phyloP scores from a whole-genome alignment of 129 eudicot species.

The Chrysanthemum seticuspe region DNA sequence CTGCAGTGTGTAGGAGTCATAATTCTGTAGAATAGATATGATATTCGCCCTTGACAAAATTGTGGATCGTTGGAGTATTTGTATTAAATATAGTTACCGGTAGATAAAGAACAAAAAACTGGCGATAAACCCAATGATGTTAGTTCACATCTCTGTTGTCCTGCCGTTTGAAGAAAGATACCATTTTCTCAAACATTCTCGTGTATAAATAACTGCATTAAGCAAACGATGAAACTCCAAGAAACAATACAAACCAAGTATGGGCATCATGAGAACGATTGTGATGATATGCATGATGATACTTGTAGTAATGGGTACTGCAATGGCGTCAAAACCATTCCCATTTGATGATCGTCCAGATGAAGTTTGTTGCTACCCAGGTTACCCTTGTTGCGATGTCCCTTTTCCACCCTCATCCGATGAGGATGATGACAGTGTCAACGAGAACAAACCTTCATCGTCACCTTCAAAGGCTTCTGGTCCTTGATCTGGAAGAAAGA shows the following conservation, averaged over 20 bases:
- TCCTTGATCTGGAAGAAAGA: constrained; percentile 27
- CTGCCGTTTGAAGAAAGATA: constrained; percentile 26
- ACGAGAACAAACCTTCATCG: constrained; percentile 1
- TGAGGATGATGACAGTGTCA: background rate
- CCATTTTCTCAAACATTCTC: constrained; percentile 18
- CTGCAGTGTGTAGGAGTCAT: background rate
- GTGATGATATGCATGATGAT: constrained; percentile 23
- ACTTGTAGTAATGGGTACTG: constrained; percentile 22
- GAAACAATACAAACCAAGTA: constrained; percentile 10
- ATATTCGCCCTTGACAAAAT: background rate
- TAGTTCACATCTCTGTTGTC: constrained; percentile 3
- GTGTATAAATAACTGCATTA: constrained; percentile 20
- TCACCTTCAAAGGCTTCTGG: constrained; percentile 7
- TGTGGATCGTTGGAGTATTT: background rate
- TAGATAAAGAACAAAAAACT: background rate
- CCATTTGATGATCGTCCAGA: constrained; percentile 33
- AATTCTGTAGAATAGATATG: background rate
- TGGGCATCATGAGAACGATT: constrained; percentile 24
- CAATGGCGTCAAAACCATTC: constrained; percentile 34
- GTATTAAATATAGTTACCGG: no score
- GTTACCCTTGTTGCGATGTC: constrained; percentile 26
- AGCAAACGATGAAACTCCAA: background rate
- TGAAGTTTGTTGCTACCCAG: constrained; percentile 40
- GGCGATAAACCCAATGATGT: constrained; percentile 3
- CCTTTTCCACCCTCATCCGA: constrained; percentile 28